These are phyloP conservation scores for Letharia lupina DNA, from an alignment of 495 filamentous ascomycete species.

Conservation along the genomic window DNA sequence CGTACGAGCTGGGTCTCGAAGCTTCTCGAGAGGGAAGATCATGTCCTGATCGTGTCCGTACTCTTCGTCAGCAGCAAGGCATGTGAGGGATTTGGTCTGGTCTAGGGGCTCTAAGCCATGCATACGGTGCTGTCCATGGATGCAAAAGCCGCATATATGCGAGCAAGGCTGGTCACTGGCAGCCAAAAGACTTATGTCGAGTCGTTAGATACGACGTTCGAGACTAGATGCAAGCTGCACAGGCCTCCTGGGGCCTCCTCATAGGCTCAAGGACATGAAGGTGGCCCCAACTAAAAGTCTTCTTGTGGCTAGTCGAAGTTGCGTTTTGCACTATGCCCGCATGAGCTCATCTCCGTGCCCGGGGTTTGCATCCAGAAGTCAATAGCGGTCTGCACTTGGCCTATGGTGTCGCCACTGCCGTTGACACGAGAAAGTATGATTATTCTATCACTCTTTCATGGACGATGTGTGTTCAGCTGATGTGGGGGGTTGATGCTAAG, in stretches of 20 bases:
- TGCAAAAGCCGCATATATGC: not conserved
- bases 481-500: not conserved
- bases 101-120: not conserved
- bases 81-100: not conserved
- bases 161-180: not conserved
- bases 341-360: not conserved
- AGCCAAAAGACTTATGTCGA: not conserved
- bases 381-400: not conserved
- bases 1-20: conserved; percentile 1
- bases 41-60: not conserved
- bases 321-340: not conserved
- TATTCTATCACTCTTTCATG: not conserved
- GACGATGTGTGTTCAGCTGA: not conserved
- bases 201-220: not conserved
- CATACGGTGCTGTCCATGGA: not conserved
- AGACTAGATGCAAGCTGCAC: not conserved
- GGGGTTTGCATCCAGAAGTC: not conserved
- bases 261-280: not conserved
- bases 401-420: not conserved
- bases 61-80: not conserved
- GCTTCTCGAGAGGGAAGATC: conserved; percentile 1
- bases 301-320: not conserved
- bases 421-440: not conserved
- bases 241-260: not conserved
- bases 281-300: not conserved